Evolutionary conservation across 345 rosid species (phyloP).

Genomic region (Trapa incisa): DNA sequence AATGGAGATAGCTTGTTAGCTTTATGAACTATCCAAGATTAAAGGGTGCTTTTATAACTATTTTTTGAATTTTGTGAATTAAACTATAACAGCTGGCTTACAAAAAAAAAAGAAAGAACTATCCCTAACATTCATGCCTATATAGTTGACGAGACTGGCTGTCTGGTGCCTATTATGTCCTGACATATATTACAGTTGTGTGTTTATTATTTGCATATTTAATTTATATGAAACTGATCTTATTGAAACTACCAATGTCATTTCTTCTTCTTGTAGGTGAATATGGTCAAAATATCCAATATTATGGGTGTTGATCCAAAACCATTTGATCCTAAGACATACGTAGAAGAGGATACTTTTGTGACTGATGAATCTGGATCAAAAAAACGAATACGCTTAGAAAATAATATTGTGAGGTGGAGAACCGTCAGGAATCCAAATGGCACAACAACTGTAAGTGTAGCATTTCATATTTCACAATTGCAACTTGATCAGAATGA

Average conservation of each 20-base stretch:
- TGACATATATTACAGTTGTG: neutral
- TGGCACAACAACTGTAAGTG: constrained; percentile 68
- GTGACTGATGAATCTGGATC: constrained; percentile 79
- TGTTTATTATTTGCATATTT: neutral
- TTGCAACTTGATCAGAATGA: neutral
- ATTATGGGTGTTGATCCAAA: constrained; percentile 95
- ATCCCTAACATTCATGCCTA: neutral
- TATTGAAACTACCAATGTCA: neutral
- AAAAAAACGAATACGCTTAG: constrained; percentile 68
- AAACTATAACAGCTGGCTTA: too few species aligned
- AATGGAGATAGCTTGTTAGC: neutral
- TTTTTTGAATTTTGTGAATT: too few species aligned
- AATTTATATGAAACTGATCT: too few species aligned
- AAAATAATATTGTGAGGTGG: constrained; percentile 89
- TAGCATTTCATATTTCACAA: neutral
- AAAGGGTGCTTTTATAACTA: too few species aligned
- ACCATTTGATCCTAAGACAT: constrained; percentile 86
- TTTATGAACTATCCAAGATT: neutral
- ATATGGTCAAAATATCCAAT: constrained; percentile 83
- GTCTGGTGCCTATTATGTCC: neutral
- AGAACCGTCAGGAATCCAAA: constrained; percentile 53
- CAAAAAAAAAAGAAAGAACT: too few species aligned
- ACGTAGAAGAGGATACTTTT: constrained; percentile 80
- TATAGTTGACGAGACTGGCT: neutral
- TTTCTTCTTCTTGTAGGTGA: constrained; percentile 49